These are phyloP conservation scores for Fusarium sp. DNA, from an alignment of 2,329 filamentous ascomycete species.

Conservation along the genomic window DNA sequence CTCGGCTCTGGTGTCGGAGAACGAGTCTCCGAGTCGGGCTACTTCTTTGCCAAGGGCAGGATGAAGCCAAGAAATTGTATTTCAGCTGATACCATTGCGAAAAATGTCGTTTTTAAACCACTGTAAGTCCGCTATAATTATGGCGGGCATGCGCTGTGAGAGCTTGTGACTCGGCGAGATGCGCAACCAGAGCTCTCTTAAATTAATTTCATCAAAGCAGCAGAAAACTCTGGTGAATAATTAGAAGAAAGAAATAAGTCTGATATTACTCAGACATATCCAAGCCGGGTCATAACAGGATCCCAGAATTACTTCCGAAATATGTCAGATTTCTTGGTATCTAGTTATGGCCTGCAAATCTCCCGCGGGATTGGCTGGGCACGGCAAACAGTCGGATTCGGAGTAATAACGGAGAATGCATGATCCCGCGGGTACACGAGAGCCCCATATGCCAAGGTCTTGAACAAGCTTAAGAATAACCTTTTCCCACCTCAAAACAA, in stretches of 20 bases:
- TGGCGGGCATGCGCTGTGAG: too few relatives aligned
- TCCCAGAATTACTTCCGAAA: neutral
- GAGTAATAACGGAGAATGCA: neutral
- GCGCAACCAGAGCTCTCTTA: neutral
- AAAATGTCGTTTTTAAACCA: neutral
- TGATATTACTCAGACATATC: rapidly evolving
- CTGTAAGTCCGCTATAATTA: neutral
- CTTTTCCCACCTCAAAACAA: neutral
- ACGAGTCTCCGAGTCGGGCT: neutral
- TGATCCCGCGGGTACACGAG: constrained; percentile 6
- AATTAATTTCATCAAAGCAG: neutral
- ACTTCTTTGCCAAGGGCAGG: rapidly evolving
- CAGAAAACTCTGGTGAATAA: too few relatives aligned
- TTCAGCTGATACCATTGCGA: neutral
- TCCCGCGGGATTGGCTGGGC: constrained; percentile 5
- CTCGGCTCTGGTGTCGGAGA: neutral
- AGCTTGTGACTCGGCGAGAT: neutral
- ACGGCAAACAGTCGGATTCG: neutral
- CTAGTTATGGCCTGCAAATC: too few relatives aligned
- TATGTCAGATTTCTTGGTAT: neutral
- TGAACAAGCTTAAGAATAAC: neutral
- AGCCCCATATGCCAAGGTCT: neutral
- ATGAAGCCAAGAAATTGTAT: neutral
- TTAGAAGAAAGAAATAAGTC: too few relatives aligned
- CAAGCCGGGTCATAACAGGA: neutral